phyloP scores from a whole-genome alignment of 495 filamentous ascomycete genomes.

The Penicillium roqueforti region DNA sequence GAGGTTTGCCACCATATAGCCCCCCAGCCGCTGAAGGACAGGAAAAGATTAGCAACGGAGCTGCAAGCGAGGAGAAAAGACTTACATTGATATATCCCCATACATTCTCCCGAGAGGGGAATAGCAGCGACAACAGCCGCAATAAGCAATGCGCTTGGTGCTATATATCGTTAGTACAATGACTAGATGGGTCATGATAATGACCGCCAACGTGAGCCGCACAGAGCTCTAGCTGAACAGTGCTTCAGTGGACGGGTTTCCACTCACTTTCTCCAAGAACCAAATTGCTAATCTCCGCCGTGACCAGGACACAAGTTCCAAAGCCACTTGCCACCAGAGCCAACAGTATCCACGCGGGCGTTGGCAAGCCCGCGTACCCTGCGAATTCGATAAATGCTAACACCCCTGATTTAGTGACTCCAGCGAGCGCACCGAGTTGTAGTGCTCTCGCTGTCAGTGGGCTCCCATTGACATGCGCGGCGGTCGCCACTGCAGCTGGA shows the following conservation, averaged over 20 bases:
- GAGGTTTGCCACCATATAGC: constrained; percentile 6
- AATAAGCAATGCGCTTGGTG: constrained; percentile 13
- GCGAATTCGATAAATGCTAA: constrained; percentile 14
- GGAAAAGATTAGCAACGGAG: neutral
- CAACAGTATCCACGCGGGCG: constrained; percentile 13
- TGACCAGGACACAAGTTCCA: constrained; percentile 15
- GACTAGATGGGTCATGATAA: neutral
- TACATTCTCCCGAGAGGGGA: constrained; percentile 14
- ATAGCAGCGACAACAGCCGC: constrained; percentile 20
- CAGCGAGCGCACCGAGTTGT: constrained; percentile 14
- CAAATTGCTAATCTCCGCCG: constrained; percentile 16
- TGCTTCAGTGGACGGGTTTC: too few relatives aligned
- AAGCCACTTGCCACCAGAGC: constrained; percentile 16
- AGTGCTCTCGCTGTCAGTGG: constrained; percentile 11
- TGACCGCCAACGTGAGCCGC: neutral
- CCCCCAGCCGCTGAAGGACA: constrained; percentile 9
- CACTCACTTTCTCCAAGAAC: constrained; percentile 18
- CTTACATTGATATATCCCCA: constrained; percentile 17
- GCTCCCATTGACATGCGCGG: constrained; percentile 14
- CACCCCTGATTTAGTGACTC: constrained; percentile 14
- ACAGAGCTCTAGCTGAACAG: neutral
- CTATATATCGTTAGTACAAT: neutral
- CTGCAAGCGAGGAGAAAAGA: neutral
- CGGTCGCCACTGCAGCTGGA: constrained; percentile 17
- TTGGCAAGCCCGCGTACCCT: constrained; percentile 12